Base-by-base conservation (phyloP, 108 stramenopile species). In the Skeletonema potamos region DNA sequence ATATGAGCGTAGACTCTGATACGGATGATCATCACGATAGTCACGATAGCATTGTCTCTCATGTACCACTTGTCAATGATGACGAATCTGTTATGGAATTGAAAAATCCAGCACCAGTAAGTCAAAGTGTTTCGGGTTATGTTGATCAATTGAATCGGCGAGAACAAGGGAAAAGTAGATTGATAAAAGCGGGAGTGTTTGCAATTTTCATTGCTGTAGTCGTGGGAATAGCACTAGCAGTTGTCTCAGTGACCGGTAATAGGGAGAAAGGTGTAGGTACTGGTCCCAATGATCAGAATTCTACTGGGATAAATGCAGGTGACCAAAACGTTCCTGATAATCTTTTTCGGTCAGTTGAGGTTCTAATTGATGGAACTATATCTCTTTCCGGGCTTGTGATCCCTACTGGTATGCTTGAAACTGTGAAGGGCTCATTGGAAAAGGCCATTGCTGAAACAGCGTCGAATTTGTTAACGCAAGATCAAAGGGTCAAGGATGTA, bases 101-200 rank as follows among this genome's bases (percentile, higher is more conserved):
- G 79, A 65, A 66, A 27, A 65, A 66, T n/a, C 79, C 79, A 20
- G 79, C 79, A n/a, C 79, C 79, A 15, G 57, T 69, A n/a, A 69
- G 64, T 32, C 72, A 73, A 32, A 69, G 58, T 15, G 79, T 80
- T 2, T 71, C 70, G 28, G 66, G 70, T 37, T 80, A 73, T 54
- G 79, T 80, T 32, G 66, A 69, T 20, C 66, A 73, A 12, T 69
- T 80, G 79, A 80, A 80, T 60, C 62, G 54, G 51, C 48, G 54
- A 43, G 71, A 80, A 28, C 37, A 17, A 13, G 62, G 64, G 18
- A 73, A 73, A 39, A 55, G 34, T 43, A 55, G 61, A 32, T 37
- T 80, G 55, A 32, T 80, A 18, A 73, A 60, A 44, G 67, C 36
- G 1, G 79, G 72, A 7, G 56, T 60, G 22, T 58, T 72, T 62